Evolutionary conservation across 495 filamentous ascomycete genomes (phyloP), one percentile per base, ranked within the genome.

Genomic region (Eremomyces bilateralis): DNA sequence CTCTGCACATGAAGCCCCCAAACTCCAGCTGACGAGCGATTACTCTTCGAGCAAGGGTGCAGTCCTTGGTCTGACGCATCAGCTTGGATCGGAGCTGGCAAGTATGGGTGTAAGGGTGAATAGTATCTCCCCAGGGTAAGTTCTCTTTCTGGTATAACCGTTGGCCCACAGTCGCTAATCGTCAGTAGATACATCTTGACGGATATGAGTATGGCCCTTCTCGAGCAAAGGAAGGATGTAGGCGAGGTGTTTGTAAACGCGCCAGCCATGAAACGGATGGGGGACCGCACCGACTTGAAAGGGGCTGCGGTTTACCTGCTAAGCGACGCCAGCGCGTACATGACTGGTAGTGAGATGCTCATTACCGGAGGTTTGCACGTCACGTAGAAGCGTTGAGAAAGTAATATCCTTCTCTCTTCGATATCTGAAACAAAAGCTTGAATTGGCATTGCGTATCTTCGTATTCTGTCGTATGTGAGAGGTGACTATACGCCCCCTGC

Each of bases 101-200:
- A 20, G 28, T 11, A 22, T 15, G 21, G 22, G 32, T 20, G 43
- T 47, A 22, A 35, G 44, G 6, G 44, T 47, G 20, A 47, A 47
- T 30, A 37, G 15, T 13, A 34, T 47, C 1, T 45, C 42, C 4
- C 44, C 44, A 17, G 44, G 44, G 21, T 47, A 30, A 29, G 39
- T 40, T 13, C 8, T 8, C 13, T 13, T 13, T 27, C 6, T 13
- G 13, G 6, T 27, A 8, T 27, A 27, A 27, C 24, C 6, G 13
- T 13, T 15, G 13, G 24, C 20, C 30, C 8, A 10, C 12, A 6
- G 30, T 15, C 16, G 8, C 6, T 15, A 33, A 6, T 6, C 30
- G 15, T 33, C 30, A 6, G 10, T 27, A 27, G 24, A 13, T 27
- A 19, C 24, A 37, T 30, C 1, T 10, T 13, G 4, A 38, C 36